Conservation (phyloP, 345 rosid species). For the Populus nigra region DNA sequence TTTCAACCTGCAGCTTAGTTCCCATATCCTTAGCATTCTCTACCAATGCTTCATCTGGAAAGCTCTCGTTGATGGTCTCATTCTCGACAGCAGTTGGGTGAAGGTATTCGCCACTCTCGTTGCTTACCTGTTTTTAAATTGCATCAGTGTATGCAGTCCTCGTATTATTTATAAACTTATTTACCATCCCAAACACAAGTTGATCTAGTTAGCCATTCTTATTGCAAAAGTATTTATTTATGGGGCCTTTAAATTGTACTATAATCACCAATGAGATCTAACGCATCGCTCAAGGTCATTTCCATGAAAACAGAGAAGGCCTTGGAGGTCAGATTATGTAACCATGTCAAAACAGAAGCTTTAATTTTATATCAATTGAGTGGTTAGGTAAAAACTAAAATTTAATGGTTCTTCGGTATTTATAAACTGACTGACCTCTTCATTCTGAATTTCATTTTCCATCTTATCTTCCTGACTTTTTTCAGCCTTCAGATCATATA, state of each 20-base stretch:
- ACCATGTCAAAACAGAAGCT: not conserved
- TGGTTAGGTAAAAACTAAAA: not conserved
- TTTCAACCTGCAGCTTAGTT: constrained; percentile 2
- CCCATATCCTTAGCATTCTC: constrained; percentile 14
- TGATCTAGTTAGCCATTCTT: too few relatives aligned
- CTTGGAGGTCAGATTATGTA: too few relatives aligned
- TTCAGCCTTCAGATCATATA: constrained; percentile 18
- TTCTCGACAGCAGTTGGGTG: constrained; percentile 19
- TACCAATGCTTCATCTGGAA: constrained; percentile 17
- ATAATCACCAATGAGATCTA: too few relatives aligned
- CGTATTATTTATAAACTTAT: not conserved
- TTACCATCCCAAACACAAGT: too few relatives aligned
- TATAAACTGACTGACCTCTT: constrained; percentile 42
- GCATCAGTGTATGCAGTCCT: constrained; percentile 16
- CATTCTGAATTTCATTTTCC: constrained; percentile 17
- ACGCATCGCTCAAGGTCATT: too few relatives aligned
- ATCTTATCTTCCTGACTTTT: constrained; percentile 14
- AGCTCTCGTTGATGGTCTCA: constrained; percentile 19
- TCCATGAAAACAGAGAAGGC: too few relatives aligned
- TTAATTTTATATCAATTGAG: not conserved
- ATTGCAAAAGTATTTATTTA: too few relatives aligned
- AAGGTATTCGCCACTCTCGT: constrained; percentile 24
- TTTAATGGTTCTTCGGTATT: not conserved
- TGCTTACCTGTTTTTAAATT: constrained; percentile 19
- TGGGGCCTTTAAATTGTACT: too few relatives aligned